Evolutionary conservation across 129 eudicot genomes (phyloP).

Genomic region (Helianthus annuus): HanXRQr2.0-SUNRISE NC_035445.2:74228745-74229244

Average conservation of each 20-base stretch:
- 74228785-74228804: too few species aligned
- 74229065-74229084: constrained; percentile 61
- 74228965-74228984: background rate
- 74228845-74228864: too few species aligned
- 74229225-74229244: constrained; percentile 17
- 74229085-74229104: constrained; percentile 76
- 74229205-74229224: constrained; percentile 22
- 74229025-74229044: background rate
- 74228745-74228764: too few species aligned
- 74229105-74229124: constrained; percentile 69
- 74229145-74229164: constrained; percentile 67
- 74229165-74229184: constrained; percentile 79
- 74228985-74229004: background rate
- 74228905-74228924: background rate
- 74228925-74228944: background rate
- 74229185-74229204: constrained; percentile 49
- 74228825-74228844: too few species aligned
- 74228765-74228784: too few species aligned
- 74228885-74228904: too few species aligned
- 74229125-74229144: constrained; percentile 69
- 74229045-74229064: constrained; percentile 45
- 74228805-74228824: too few species aligned
- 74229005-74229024: background rate
- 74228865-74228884: too few species aligned
- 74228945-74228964: background rate